Percentiles rank a stretch among this genome's conserved stretches.
Evolutionary conservation across 306 rosid species (phyloP).

Genomic region (Quercus ilex): DNA sequence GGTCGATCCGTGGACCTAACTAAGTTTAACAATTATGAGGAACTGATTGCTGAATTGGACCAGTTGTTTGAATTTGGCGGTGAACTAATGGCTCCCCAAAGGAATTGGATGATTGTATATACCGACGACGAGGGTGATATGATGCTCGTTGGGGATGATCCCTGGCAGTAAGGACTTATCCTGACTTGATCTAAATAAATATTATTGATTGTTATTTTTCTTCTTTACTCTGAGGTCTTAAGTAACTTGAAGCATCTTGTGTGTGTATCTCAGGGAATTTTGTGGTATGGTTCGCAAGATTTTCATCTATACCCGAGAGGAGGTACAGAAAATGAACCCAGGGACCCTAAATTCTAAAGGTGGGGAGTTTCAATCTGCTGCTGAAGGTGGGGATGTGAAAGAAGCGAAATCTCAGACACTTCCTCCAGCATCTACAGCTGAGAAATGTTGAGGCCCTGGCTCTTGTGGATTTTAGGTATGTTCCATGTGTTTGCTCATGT

Average conservation of each 20-base stretch:
- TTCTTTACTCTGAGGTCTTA: neutral
- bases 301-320: constrained; percentile 81
- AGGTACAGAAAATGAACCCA: constrained; percentile 91
- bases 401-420: constrained; percentile 42
- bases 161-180: constrained; percentile 81
- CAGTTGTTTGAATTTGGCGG: constrained; percentile 82
- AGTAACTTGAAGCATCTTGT: neutral
- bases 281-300: constrained; percentile 92
- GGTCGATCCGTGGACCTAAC: constrained; percentile 95
- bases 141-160: constrained; percentile 99
- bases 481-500: neutral
- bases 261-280: constrained; percentile 60
- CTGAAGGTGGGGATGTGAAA: constrained; percentile 49
- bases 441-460: constrained; percentile 30
- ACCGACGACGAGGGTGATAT: constrained; percentile 92
- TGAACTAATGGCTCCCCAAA: constrained; percentile 57
- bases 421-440: constrained; percentile 29
- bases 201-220: neutral
- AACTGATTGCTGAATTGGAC: constrained; percentile 76
- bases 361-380: constrained; percentile 51
- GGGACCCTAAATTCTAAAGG: constrained; percentile 54
- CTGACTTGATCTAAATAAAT: neutral
- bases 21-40: constrained; percentile 71
- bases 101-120: constrained; percentile 83
- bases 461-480: constrained; percentile 36